Evolutionary conservation across 352 stramenopile genomes (phyloP).

Genomic region (Pythium utonaiense): DNA sequence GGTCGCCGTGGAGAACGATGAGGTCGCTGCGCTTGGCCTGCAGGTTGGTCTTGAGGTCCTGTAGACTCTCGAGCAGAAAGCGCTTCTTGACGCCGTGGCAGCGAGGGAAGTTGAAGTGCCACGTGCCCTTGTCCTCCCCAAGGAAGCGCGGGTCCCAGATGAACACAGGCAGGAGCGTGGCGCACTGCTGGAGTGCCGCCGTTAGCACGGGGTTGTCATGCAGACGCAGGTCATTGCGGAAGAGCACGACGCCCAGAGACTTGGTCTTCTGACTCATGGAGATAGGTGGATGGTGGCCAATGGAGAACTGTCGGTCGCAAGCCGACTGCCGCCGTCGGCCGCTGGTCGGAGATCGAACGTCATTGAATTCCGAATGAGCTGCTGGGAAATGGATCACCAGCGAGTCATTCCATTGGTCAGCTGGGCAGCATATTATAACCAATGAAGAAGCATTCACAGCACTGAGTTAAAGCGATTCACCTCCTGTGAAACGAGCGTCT

Average conservation of each 20-base stretch:
- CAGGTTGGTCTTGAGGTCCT: slow-evolving; percentile 10
- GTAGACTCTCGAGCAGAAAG: slow-evolving; percentile 18
- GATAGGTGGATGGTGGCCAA: not conserved
- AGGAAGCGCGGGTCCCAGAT: slow-evolving; percentile 18
- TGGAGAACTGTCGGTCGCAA: not conserved
- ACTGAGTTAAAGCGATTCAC: too few relatives aligned
- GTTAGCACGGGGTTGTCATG: slow-evolving; percentile 21
- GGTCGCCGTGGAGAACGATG: slow-evolving; percentile 10
- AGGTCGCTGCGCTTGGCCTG: slow-evolving; percentile 13
- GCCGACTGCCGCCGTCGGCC: not conserved
- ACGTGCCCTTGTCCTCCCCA: slow-evolving; percentile 5
- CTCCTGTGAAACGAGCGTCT: too few relatives aligned
- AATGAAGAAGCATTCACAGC: too few relatives aligned
- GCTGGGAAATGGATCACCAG: too few relatives aligned
- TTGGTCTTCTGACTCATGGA: slow-evolving; percentile 10
- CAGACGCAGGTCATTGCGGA: slow-evolving; percentile 18
- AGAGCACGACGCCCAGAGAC: slow-evolving; percentile 19
- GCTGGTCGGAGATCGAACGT: not conserved
- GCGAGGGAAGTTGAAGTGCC: slow-evolving; percentile 16
- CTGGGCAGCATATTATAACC: too few relatives aligned
- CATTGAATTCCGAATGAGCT: slow-evolving; percentile 18
- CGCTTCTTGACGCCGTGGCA: slow-evolving; percentile 16
- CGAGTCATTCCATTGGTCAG: too few relatives aligned
- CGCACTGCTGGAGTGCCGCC: slow-evolving; percentile 9
- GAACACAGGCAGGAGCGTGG: slow-evolving; percentile 15